These are phyloP conservation scores for Phaffia tasmanica DNA, from an alignment of 768 basidiomycete genomes.

Conservation along the genomic window DNA sequence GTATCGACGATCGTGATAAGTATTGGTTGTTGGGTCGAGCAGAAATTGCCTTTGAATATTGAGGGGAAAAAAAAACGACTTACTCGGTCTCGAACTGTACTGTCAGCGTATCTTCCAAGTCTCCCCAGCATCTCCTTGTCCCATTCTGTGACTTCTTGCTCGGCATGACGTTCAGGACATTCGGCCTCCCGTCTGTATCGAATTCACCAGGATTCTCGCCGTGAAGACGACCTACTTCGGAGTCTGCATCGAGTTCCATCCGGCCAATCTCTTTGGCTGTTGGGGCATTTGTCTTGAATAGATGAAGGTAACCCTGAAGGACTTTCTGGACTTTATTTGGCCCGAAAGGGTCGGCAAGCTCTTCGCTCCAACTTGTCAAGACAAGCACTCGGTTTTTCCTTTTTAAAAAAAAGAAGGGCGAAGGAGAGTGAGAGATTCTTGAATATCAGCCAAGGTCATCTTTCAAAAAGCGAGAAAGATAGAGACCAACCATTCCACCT, in stretches of 20 bases:
- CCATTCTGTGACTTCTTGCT: background rate
- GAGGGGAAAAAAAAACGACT: background rate
- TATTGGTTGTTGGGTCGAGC: background rate
- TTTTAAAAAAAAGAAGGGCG: background rate
- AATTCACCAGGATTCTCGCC: background rate
- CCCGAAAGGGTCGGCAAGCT: background rate
- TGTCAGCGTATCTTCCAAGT: background rate
- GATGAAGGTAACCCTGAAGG: background rate
- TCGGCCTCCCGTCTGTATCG: constrained; percentile 1
- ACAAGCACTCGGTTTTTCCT: background rate
- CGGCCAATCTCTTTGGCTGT: background rate
- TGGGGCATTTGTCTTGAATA: background rate
- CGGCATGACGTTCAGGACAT: constrained; percentile 1
- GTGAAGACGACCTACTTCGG: background rate
- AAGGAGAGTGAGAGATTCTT: no score
- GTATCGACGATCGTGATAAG: background rate
- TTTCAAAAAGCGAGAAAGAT: no score
- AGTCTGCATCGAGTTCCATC: background rate
- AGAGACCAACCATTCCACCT: background rate
- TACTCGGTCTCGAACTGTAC: background rate
- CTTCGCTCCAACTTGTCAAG: constrained; percentile 5
- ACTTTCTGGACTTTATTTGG: background rate
- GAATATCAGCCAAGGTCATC: no score
- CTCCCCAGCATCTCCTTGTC: background rate
- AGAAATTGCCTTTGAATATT: background rate